These are phyloP conservation scores for Wickerhamiella brachini DNA, from an alignment of 805 yeast genomes.

Conservation along the genomic window DNA sequence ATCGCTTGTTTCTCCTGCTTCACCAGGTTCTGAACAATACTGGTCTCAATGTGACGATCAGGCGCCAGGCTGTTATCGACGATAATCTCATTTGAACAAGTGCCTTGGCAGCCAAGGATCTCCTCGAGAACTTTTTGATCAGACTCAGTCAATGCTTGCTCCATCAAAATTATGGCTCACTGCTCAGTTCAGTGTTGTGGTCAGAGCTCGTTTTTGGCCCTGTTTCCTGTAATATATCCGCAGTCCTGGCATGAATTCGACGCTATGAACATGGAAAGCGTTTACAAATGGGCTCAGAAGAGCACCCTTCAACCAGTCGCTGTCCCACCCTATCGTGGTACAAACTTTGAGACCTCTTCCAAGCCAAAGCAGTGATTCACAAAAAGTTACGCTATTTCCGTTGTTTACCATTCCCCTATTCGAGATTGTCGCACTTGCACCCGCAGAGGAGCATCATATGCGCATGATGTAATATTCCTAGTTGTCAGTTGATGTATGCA, in stretches of 20 bases:
- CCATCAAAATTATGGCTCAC: no score
- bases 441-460: no score
- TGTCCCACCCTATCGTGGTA: no score
- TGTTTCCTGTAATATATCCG: no score
- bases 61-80: conserved; percentile 16
- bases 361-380: neutral
- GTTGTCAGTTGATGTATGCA: neutral
- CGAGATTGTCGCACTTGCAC: neutral
- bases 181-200: no score
- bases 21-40: conserved; percentile 11
- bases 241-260: neutral
- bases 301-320: neutral
- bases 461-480: neutral
- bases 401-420: no score
- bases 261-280: neutral
- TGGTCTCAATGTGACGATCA: conserved; percentile 13
- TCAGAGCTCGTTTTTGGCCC: no score
- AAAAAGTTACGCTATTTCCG: no score
- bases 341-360: no score
- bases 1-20: conserved; percentile 16
- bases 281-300: neutral
- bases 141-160: neutral
- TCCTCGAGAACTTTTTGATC: conserved; percentile 5
- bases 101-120: conserved; percentile 1
- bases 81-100: conserved; percentile 1